A percentile compares a stretch with the other conserved stretches of the same genome.
These are phyloP conservation scores for Oryza rufipogon DNA, from an alignment of 176 grass and related monocot species.

Conservation along the genomic window DNA sequence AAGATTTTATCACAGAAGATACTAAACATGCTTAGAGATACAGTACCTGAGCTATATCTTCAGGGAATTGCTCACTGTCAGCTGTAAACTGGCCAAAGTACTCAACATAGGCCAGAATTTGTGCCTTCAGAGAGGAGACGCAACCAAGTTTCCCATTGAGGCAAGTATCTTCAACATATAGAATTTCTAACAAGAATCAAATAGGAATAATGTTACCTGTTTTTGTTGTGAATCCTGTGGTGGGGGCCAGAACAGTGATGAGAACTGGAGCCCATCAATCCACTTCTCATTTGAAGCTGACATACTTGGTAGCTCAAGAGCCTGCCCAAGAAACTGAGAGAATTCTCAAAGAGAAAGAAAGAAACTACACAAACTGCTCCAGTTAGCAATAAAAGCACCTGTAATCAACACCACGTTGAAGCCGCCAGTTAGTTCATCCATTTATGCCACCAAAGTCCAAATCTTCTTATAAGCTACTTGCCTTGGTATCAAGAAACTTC, in stretches of 20 bases:
- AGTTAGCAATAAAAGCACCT: slow-evolving; percentile 29
- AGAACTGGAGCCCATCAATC: slow-evolving; percentile 82
- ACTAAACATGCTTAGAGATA: slow-evolving; percentile 19
- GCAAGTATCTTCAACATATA: slow-evolving; percentile 20
- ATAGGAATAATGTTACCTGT: slow-evolving; percentile 54
- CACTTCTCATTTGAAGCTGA: slow-evolving; percentile 82
- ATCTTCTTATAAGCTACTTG: slow-evolving; percentile 50
- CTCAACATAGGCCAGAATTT: slow-evolving; percentile 96
- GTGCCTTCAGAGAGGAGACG: slow-evolving; percentile 67
- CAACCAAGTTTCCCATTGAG: slow-evolving; percentile 1
- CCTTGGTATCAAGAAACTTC: slow-evolving; percentile 37
- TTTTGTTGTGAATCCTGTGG: slow-evolving; percentile 84
- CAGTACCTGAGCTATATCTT: slow-evolving; percentile 93
- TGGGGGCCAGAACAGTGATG: slow-evolving; percentile 83
- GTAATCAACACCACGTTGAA: slow-evolving; percentile 42
- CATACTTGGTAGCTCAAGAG: slow-evolving; percentile 64
- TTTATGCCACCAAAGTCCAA: slow-evolving; percentile 39
- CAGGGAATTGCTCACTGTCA: slow-evolving; percentile 91
- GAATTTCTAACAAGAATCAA: slow-evolving; percentile 16
- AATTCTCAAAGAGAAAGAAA: slow-evolving; percentile 49
- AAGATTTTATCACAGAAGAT: background rate
- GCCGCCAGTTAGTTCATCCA: slow-evolving; percentile 27
- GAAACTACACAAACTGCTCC: slow-evolving; percentile 37
- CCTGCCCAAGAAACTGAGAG: slow-evolving; percentile 54
- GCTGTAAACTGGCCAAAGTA: slow-evolving; percentile 98